Conservation (phyloP, 805 yeast genomes). For the Starmerella potacharoeniae region DNA sequence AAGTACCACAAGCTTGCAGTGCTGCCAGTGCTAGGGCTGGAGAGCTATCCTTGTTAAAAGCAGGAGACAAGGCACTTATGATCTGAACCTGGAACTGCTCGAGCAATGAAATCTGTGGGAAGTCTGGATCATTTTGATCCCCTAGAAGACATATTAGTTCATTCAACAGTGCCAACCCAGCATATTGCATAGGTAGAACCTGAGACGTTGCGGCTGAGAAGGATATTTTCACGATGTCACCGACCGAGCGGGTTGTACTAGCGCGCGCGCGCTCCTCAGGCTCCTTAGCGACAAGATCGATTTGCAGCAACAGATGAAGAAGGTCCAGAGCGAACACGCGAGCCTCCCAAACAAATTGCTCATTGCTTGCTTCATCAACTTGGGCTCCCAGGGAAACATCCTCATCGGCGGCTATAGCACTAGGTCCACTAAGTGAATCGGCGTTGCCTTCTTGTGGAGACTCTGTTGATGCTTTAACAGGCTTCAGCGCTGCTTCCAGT, state of each 20-base stretch:
- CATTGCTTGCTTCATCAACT: constrained; percentile 23
- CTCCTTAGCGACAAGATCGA: constrained; percentile 19
- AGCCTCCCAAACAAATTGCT: constrained; percentile 36
- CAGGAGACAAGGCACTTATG: constrained; percentile 77
- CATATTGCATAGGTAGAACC: constrained; percentile 44
- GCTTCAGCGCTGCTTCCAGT: background rate
- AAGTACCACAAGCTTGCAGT: constrained; percentile 62
- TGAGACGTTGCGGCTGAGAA: constrained; percentile 73
- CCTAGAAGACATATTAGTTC: constrained; percentile 52
- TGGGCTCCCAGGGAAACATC: constrained; percentile 24
- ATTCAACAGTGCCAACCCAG: constrained; percentile 58
- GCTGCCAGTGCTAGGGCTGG: constrained; percentile 68
- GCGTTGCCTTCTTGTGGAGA: background rate
- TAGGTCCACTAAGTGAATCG: background rate
- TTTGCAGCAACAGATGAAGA: constrained; percentile 25
- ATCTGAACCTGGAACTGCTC: constrained; percentile 95
- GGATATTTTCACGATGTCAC: constrained; percentile 63
- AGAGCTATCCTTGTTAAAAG: constrained; percentile 62
- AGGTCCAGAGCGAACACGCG: constrained; percentile 32
- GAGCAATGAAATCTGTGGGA: constrained; percentile 55
- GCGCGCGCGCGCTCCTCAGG: constrained; percentile 18
- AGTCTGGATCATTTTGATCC: constrained; percentile 55
- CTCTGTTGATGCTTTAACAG: background rate
- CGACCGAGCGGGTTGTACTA: constrained; percentile 25
- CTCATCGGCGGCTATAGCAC: constrained; percentile 39